Evolutionary conservation across 1,139 yeast species (phyloP), one percentile per base, ranked within the genome.

Genomic region (Arxiozyma slooffiae): DNA sequence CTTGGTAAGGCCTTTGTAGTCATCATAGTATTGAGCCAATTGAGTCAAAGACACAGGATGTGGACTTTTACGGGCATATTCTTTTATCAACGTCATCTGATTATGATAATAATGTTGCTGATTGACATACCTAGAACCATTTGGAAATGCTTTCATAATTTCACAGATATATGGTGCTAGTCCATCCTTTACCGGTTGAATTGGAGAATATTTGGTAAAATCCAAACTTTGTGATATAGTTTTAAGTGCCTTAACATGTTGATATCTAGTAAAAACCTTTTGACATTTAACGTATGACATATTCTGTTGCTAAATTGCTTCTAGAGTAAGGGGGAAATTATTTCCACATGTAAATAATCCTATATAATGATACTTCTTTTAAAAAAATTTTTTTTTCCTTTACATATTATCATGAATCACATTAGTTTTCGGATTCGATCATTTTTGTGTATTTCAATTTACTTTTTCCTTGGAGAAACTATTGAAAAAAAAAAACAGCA

Each of bases 1-100:
- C 54, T 78, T 78, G n/a, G 89, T 85, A 49, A 90, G 69, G 6
- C 62, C 62, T 17, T 59, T 56, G 2, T 67, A 62, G 52, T 79
- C 79, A 61, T 84, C 83, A 46, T 96, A 97, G 65, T 84, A 90
- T 48, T 89, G 90, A 1, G 96, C 96, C 57, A 90, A 69, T 60
- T 90, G 97, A 53, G 89, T 74, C n/a, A 92, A 68, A 0, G 96
- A 84, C 21, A 92, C 95, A 0, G 97, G 96, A 62, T 87, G 88
- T 0, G 96, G 92, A n/a, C 73, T 69, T 56, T 80, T 78, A 52
- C 75, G 72, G 23, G 79, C 69, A 77, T 88, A n/a, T 47, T 78
- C 77, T 66, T 82, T 72, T 51, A 90, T 71, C 8, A 87, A 76
- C 2, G 65, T 62, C 21, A 57, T 69, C 24, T 84, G 80, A 64